Evolutionary conservation across 805 yeast species (phyloP), one percentile per base, ranked within the genome.

Genomic region (Wickerhamiella dianesei): DNA sequence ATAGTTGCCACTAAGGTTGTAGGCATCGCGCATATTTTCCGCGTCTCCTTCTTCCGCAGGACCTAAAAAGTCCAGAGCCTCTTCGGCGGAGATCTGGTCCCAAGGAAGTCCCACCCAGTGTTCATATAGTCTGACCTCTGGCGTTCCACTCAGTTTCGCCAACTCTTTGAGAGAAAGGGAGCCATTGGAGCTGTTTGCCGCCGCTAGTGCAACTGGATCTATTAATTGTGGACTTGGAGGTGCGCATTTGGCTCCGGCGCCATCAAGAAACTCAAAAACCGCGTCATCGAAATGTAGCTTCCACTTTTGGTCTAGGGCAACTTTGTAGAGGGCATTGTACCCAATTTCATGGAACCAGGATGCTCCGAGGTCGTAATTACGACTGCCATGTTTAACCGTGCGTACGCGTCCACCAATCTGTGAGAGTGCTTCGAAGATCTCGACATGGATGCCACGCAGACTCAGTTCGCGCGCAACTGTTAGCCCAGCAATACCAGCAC

Each of bases 331-430:
- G 2, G 71, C 70, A 58, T 86, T 86, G 35, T 73, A 68, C 40
- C 84, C 63, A 0, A 85, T 75, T 54, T 85, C 95, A 58, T 86
- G 96, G 55, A 82, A 82, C 96, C 96, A 86, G 3, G 87, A 74
- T 0, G 94, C 95, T 0, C 96, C 96, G 18, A 84, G 53, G 59
- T 85, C 94, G 55, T 80, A 79, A 3, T 58, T 52, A n/a, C 44
- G 43, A 59, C 56, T 18, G 54, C 47, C 14, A 56, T 59, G 41
- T 47, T 50, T 13, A 43, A 68, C 69, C 0, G 82, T 78, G 13
- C 64, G 54, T 3, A 79, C 60, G 48, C 94, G 62, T 1, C 94
- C 94, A 3, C 94, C 94, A 2, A 79, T 55, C 37, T 83, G 62
- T 48, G 70, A 69, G 55, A 81, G 72, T 0, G 87, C 85, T 53